phyloP scores from a whole-genome alignment of 164 flowering plant species.

The Magnolia officinalis region DNA sequence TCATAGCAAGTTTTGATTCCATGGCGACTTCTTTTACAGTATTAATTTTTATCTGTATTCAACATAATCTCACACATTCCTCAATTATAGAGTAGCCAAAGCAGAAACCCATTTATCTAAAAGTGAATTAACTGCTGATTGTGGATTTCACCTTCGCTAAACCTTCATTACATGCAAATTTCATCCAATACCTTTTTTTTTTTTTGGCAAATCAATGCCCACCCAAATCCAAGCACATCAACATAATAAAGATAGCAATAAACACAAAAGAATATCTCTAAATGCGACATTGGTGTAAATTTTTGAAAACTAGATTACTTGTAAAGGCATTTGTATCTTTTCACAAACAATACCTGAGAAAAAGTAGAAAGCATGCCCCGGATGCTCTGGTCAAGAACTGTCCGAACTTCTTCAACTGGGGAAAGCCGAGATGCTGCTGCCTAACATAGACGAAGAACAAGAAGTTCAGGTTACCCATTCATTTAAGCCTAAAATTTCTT shows the following conservation, averaged over 20 bases:
- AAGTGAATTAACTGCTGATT: background rate
- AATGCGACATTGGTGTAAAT: background rate
- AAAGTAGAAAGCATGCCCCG: constrained; percentile 81
- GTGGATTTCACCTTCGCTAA: background rate
- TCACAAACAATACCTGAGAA: constrained; percentile 45
- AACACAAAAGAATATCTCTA: background rate
- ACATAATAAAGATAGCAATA: background rate
- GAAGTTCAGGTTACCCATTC: background rate
- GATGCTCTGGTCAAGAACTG: constrained; percentile 46
- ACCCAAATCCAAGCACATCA: background rate
- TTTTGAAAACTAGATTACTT: background rate
- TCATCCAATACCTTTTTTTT: background rate
- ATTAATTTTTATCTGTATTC: background rate
- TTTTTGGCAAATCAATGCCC: background rate
- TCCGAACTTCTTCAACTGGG: constrained; percentile 68
- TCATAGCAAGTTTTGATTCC: too few relatives aligned
- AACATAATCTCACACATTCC: background rate
- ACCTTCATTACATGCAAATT: background rate
- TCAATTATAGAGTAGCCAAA: background rate
- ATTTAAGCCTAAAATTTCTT: too few relatives aligned
- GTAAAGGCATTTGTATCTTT: too few relatives aligned
- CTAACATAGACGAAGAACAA: constrained; percentile 21
- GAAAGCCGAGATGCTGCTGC: constrained; percentile 69
- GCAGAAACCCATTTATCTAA: background rate
- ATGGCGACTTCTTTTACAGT: too few relatives aligned